Percentiles rank a stretch among this genome's conserved stretches.
These are phyloP conservation scores for Calonectria honghensis DNA, from an alignment of 2,329 filamentous ascomycete genomes.

Conservation along the genomic window DNA sequence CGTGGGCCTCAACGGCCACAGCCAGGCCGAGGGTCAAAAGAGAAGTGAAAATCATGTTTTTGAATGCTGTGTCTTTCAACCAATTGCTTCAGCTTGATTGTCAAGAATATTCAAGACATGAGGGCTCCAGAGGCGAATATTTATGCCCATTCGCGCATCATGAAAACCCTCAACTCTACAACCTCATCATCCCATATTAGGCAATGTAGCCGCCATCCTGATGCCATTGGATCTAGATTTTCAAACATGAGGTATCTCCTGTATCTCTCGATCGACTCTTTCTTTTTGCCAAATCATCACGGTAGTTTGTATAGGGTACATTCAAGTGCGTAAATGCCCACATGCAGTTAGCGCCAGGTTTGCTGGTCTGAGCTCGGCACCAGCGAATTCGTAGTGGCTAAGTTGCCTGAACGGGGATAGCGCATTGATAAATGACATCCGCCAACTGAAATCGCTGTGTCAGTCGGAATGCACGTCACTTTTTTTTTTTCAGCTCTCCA, in stretches of 20 bases:
- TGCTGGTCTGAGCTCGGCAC: background rate
- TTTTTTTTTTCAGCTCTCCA: background rate
- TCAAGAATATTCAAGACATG: background rate
- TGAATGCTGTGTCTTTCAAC: constrained; percentile 13
- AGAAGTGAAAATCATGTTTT: constrained; percentile 54
- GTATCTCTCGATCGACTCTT: constrained; percentile 4
- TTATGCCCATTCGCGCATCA: constrained; percentile 16
- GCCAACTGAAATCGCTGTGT: constrained; percentile 15
- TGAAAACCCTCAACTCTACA: background rate
- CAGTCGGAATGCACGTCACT: constrained; percentile 10
- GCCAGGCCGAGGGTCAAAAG: constrained; percentile 59
- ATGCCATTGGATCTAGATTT: constrained; percentile 1
- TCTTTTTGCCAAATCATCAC: constrained; percentile 13
- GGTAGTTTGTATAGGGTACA: constrained; percentile 12
- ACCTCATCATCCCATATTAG: background rate
- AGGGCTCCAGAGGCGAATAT: constrained; percentile 16
- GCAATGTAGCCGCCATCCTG: background rate
- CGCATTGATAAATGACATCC: constrained; percentile 14
- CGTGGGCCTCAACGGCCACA: constrained; percentile 76
- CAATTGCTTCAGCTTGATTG: too few relatives aligned
- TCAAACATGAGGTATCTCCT: background rate
- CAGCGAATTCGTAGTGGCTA: constrained; percentile 46
- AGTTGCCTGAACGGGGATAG: constrained; percentile 47
- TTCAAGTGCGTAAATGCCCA: constrained; percentile 47
- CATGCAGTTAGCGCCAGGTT: constrained; percentile 41